These are phyloP conservation scores for Starmerella floris DNA, from an alignment of 805 yeast species.

Conservation along the genomic window DNA sequence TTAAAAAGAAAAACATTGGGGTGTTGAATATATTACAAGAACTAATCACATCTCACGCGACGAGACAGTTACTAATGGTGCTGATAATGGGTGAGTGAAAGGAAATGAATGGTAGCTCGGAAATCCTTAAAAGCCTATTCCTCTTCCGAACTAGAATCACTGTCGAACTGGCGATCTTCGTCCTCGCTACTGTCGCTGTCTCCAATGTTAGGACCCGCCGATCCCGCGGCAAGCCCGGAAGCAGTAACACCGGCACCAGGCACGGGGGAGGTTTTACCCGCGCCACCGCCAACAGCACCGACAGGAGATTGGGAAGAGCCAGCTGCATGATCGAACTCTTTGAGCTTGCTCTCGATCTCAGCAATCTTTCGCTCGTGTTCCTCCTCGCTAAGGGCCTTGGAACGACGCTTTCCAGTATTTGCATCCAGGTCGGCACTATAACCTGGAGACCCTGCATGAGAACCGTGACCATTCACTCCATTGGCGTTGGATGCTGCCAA, in stretches of 20 bases:
- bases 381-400: conserved; percentile 48
- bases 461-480: background rate
- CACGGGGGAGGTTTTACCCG: background rate
- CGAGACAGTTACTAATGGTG: background rate
- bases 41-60: background rate
- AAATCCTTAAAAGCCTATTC: conserved; percentile 19
- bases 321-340: conserved; percentile 41
- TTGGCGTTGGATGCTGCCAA: conserved; percentile 3
- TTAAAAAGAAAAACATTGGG: background rate
- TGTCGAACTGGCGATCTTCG: conserved; percentile 8
- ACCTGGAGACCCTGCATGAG: conserved; percentile 3
- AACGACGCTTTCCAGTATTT: conserved; percentile 32
- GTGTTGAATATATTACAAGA: background rate
- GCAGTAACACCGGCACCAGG: conserved; percentile 3
- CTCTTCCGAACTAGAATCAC: conserved; percentile 27
- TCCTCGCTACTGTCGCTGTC: conserved; percentile 24
- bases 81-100: background rate
- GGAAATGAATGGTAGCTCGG: background rate
- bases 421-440: background rate
- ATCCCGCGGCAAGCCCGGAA: conserved; percentile 13
- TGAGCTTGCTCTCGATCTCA: conserved; percentile 58
- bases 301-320: conserved; percentile 12
- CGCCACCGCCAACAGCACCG: background rate
- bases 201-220: conserved; percentile 19
- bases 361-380: conserved; percentile 58